Evolutionary conservation across 768 basidiomycete genomes (phyloP), one percentile per base, ranked within the genome.

Genomic region (Leucogyrophana mollusca): DNA sequence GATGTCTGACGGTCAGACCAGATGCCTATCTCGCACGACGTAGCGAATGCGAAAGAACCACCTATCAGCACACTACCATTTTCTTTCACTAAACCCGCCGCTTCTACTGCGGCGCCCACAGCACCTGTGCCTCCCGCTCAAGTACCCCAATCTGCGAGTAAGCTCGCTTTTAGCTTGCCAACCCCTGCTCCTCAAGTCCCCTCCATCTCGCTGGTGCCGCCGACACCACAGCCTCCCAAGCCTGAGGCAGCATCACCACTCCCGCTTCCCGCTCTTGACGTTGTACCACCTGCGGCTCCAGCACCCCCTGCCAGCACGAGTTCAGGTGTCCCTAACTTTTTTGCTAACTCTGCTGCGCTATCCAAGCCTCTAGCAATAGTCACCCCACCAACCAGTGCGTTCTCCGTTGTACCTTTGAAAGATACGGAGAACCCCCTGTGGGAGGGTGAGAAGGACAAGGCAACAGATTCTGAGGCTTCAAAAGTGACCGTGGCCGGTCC

Each of bases 61-160:
- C 85, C 85, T 0, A 80, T 86, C 43, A 37, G 70, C 23, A 69
- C 77, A 7, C 67, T 87, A 43, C 87, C 85, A 9, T 87, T 85
- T 61, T 86, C 83, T 8, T 69, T 87, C 43, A 63, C 68, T n/a
- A 74, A 70, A 54, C 52, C 73, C 25, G 37, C 44, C 10, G 51
- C 56, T 1, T 56, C 59, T 38, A 43, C 45, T 18, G 40, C 50
- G 10, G 53, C 53, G 43, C 35, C 53, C 8, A 23, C 57, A 24
- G 40, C 57, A 9, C 40, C 52, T n/a, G 32, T 58, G 33, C 25
- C 46, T n/a, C 42, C 56, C 4, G 48, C 38, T 20, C 9, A 30
- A 44, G 30, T 52, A n/a, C 53, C 42, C 49, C 56, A 9, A 50
- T 55, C 18, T 5, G 53, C 54, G 34, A n/a, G n/a, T n/a, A n/a